A percentile compares a stretch with the other conserved stretches of the same genome.
Conservation (phyloP, 176 grass and related monocot species). For the Hordeum vulgare region MorexV3_pseudomolecules_assembly NC_058520.1:137379254-137379753, state of each 20-base stretch:
- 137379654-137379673: not conserved
- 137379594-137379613: too few relatives aligned
- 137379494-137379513: too few relatives aligned
- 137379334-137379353: conserved; percentile 77
- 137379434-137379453: conserved; percentile 71
- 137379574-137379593: too few relatives aligned
- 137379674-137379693: not conserved
- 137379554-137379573: too few relatives aligned
- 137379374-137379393: conserved; percentile 91
- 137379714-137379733: not conserved
- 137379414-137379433: conserved; percentile 90
- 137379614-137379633: not conserved
- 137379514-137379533: too few relatives aligned
- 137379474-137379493: too few relatives aligned
- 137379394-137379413: conserved; percentile 89
- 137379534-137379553: too few relatives aligned
- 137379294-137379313: conserved; percentile 6
- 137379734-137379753: not conserved
- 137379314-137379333: conserved; percentile 86
- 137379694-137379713: not conserved
- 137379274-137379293: not conserved
- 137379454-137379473: not conserved
- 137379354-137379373: conserved; percentile 99
- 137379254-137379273: conserved; percentile 1
- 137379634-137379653: not conserved